These are phyloP conservation scores for Lagenidium giganteum DNA, from an alignment of 352 stramenopile genomes.

Conservation along the genomic window DNA sequence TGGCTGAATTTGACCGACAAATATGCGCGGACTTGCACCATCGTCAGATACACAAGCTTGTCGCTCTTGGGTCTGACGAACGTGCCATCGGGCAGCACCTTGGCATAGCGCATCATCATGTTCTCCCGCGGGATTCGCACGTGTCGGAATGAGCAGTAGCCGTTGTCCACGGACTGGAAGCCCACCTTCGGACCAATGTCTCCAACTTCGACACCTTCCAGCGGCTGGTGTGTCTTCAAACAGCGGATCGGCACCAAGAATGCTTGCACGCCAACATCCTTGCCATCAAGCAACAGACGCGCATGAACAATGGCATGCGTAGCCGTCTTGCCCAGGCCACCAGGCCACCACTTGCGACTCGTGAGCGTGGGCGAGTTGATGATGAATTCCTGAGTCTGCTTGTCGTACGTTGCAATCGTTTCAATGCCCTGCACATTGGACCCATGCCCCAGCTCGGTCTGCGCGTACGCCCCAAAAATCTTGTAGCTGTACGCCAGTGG, in stretches of 20 bases:
- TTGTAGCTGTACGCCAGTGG: conserved; percentile 49
- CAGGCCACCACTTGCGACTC: conserved; percentile 95
- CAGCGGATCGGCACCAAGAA: conserved; percentile 92
- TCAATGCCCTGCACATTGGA: conserved; percentile 89
- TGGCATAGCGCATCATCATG: conserved; percentile 47
- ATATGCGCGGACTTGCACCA: conserved; percentile 36
- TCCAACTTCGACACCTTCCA: conserved; percentile 85
- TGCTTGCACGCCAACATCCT: conserved; percentile 87
- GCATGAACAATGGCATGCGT: conserved; percentile 93
- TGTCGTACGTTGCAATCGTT: conserved; percentile 91
- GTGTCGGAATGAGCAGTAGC: conserved; percentile 81
- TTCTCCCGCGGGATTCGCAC: conserved; percentile 79
- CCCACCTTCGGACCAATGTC: conserved; percentile 93
- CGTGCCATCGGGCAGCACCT: conserved; percentile 49
- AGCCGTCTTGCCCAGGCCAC: conserved; percentile 86
- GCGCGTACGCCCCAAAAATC: conserved; percentile 90
- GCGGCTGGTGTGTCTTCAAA: conserved; percentile 60
- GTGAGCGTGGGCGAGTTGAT: conserved; percentile 94
- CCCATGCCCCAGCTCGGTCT: conserved; percentile 95
- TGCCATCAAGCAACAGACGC: conserved; percentile 47
- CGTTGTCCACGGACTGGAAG: conserved; percentile 91
- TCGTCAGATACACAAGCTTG: conserved; percentile 62
- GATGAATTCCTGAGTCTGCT: conserved; percentile 87
- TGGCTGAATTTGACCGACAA: conserved; percentile 15
- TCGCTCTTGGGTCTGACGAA: conserved; percentile 58